Evolutionary conservation across 257 asterid species (phyloP).

Genomic region (Mitragyna speciosa): DNA sequence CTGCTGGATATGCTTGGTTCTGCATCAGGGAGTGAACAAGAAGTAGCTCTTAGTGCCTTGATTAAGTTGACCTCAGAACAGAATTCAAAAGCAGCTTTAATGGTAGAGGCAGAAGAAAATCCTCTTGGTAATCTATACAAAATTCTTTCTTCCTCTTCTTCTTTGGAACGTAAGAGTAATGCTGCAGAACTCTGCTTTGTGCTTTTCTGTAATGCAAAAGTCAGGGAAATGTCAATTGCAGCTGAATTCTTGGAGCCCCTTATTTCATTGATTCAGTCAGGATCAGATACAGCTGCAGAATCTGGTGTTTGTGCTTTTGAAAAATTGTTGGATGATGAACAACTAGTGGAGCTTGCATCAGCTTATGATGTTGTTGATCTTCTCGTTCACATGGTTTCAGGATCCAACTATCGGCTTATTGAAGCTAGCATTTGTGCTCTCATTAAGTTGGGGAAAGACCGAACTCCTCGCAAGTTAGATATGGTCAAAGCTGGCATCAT

Average conservation of each 20-base stretch:
- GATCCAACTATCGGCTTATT: constrained; percentile 64
- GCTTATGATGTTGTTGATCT: constrained; percentile 58
- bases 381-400: constrained; percentile 67
- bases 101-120: constrained; percentile 67
- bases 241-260: constrained; percentile 65
- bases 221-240: constrained; percentile 54
- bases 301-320: constrained; percentile 81
- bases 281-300: constrained; percentile 56
- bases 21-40: constrained; percentile 56
- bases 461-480: constrained; percentile 84
- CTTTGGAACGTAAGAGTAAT: constrained; percentile 60
- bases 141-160: constrained; percentile 53
- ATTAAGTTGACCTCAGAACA: constrained; percentile 62
- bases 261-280: constrained; percentile 66
- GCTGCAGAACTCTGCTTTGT: constrained; percentile 72
- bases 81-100: constrained; percentile 50
- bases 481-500: constrained; percentile 83
- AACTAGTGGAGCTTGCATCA: constrained; percentile 57
- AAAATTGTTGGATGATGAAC: constrained; percentile 73
- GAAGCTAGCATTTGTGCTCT: constrained; percentile 82
- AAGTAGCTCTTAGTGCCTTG: constrained; percentile 69
- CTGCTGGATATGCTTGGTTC: constrained; percentile 72
- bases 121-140: constrained; percentile 57
- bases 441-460: constrained; percentile 79
- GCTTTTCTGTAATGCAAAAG: constrained; percentile 54